A percentile compares a stretch with the other conserved stretches of the same genome.
Conservation (phyloP, 2,329 filamentous ascomycete genomes). For the Clarireedia homoeocarpa region DNA sequence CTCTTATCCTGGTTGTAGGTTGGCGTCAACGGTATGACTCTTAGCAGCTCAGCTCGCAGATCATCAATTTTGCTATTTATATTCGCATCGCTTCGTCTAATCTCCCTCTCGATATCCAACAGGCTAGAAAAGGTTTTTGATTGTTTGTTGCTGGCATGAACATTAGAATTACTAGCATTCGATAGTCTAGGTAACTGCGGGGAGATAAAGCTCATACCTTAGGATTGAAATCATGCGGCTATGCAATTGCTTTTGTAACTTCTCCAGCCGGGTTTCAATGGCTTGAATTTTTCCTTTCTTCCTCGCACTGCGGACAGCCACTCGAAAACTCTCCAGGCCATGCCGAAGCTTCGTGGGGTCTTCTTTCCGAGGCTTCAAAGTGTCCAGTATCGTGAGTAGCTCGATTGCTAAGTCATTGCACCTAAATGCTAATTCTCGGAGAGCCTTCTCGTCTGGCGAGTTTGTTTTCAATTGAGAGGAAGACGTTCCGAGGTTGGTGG, state of each 20-base stretch:
- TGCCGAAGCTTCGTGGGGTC: no score
- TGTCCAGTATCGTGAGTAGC: not conserved
- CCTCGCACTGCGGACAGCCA: not conserved
- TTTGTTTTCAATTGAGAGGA: not conserved
- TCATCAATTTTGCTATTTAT: not conserved
- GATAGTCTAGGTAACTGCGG: not conserved
- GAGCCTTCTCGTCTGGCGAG: not conserved
- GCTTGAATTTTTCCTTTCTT: not conserved
- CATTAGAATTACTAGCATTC: not conserved
- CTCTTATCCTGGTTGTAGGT: not conserved
- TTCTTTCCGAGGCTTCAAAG: not conserved
- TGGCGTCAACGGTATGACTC: not conserved
- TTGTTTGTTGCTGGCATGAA: not conserved
- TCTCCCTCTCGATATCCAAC: not conserved
- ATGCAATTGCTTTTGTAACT: not conserved
- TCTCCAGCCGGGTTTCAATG: not conserved
- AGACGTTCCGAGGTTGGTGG: not conserved
- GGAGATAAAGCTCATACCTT: not conserved
- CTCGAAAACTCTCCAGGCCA: not conserved
- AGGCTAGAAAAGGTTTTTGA: not conserved
- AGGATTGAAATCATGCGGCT: not conserved
- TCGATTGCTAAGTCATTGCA: not conserved
- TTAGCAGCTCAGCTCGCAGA: not conserved
- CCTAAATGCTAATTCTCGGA: not conserved
- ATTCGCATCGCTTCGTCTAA: not conserved